A percentile compares a stretch with the other conserved stretches of the same genome.
Conservation (phyloP, 768 basidiomycete species). For the Trametes cinnabarina region DNA sequence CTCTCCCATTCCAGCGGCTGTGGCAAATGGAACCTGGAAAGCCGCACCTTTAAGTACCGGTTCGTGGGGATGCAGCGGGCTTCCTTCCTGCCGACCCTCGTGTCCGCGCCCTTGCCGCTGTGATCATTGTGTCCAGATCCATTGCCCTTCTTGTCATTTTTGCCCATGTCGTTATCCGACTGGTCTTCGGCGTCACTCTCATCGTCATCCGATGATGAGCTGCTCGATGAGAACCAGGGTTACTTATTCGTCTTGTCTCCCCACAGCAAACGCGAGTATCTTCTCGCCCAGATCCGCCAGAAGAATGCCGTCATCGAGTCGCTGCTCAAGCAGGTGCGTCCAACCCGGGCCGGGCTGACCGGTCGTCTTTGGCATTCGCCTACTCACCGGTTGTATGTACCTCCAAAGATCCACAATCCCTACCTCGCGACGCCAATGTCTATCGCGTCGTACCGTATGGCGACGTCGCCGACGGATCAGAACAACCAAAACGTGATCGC, state of each 20-base stretch:
- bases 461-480: constrained; percentile 71
- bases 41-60: constrained; percentile 9
- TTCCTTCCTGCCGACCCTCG: constrained; percentile 3
- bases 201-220: constrained; percentile 1
- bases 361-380: no score
- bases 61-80: background rate
- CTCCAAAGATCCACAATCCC: constrained; percentile 67
- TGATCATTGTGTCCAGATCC: background rate
- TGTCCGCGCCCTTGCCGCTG: background rate
- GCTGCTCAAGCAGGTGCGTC: constrained; percentile 72
- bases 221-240: constrained; percentile 20
- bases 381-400: background rate
- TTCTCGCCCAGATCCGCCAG: constrained; percentile 82
- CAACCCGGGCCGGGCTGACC: background rate
- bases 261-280: constrained; percentile 79
- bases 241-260: constrained; percentile 27
- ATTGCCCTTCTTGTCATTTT: background rate
- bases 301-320: constrained; percentile 87
- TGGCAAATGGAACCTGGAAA: background rate
- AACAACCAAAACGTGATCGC: constrained; percentile 67
- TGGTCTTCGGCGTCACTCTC: constrained; percentile 3
- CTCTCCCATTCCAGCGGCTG: constrained; percentile 7
- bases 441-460: constrained; percentile 75
- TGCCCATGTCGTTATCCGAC: constrained; percentile 1
- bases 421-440: constrained; percentile 77